phyloP scores from a whole-genome alignment of 768 basidiomycete species.

The Phanerodontia chrysosporium region DNA sequence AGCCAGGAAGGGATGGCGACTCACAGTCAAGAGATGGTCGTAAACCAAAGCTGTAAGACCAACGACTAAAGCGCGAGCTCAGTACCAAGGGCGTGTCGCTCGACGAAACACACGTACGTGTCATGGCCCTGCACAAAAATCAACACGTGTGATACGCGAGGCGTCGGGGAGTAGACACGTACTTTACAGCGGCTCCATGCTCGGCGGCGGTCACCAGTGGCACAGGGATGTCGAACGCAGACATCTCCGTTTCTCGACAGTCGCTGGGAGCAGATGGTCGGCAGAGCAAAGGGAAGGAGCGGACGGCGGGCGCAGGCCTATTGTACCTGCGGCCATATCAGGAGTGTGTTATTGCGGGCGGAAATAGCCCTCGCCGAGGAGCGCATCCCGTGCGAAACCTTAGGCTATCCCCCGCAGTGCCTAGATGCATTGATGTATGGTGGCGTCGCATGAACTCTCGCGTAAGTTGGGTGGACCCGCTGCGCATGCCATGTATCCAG shows the following conservation, averaged over 20 bases:
- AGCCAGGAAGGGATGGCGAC: background rate
- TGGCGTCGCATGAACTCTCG: background rate
- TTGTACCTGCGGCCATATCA: background rate
- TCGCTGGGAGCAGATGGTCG: background rate
- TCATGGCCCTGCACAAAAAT: slow-evolving; percentile 17
- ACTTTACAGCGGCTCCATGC: slow-evolving; percentile 23
- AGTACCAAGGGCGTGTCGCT: background rate
- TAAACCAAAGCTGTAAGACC: slow-evolving; percentile 23
- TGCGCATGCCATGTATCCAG: background rate
- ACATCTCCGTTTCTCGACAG: slow-evolving; percentile 13
- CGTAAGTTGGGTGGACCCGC: background rate
- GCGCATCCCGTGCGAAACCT: background rate
- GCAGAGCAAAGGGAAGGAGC: background rate
- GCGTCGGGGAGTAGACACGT: slow-evolving; percentile 10
- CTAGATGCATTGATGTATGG: background rate
- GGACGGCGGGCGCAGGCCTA: background rate
- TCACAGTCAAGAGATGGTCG: slow-evolving; percentile 25
- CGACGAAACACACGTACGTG: slow-evolving; percentile 15
- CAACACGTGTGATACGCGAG: slow-evolving; percentile 17
- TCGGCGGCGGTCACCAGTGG: slow-evolving; percentile 16
- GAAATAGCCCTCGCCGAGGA: background rate
- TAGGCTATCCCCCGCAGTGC: background rate
- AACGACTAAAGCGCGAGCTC: slow-evolving; percentile 15
- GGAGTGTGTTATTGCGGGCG: background rate
- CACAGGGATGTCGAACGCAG: slow-evolving; percentile 16